A percentile compares a stretch with the other conserved stretches of the same genome.
These are phyloP conservation scores for Hortaea sp. DNA, from an alignment of 2,329 filamentous ascomycete species.

Conservation along the genomic window DNA sequence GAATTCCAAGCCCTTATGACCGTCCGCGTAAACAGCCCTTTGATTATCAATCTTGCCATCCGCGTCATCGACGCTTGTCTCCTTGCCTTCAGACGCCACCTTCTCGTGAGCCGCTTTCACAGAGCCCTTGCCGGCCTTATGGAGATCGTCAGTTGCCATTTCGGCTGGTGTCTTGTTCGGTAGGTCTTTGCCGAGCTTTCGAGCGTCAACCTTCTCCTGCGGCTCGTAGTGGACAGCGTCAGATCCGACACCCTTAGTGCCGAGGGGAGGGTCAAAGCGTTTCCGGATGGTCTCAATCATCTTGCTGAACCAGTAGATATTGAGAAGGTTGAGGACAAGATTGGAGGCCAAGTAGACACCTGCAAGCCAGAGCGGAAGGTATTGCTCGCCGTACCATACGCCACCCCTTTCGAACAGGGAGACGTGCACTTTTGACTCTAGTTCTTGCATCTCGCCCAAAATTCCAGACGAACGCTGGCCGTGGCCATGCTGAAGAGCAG, in stretches of 20 bases:
- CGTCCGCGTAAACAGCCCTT: slow-evolving; percentile 16
- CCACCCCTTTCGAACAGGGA: slow-evolving; percentile 12
- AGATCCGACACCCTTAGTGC: slow-evolving; percentile 28
- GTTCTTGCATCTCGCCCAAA: slow-evolving; percentile 2
- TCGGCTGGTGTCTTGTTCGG: neutral
- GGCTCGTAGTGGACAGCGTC: slow-evolving; percentile 17
- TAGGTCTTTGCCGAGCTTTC: neutral
- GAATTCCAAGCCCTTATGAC: slow-evolving; percentile 17
- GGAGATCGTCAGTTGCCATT: neutral
- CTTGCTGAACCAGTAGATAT: slow-evolving; percentile 79
- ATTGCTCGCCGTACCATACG: slow-evolving; percentile 8
- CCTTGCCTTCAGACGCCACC: slow-evolving; percentile 13
- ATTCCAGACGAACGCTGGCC: slow-evolving; percentile 6
- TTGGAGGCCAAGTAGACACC: slow-evolving; percentile 60
- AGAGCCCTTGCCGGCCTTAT: slow-evolving; percentile 9
- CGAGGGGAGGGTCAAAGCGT: slow-evolving; percentile 55
- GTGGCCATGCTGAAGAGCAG: slow-evolving; percentile 12
- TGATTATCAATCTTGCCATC: slow-evolving; percentile 3
- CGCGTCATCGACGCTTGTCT: slow-evolving; percentile 3
- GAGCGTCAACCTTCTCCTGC: slow-evolving; percentile 6
- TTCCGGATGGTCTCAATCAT: slow-evolving; percentile 74
- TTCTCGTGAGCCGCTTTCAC: slow-evolving; percentile 16
- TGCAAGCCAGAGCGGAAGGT: slow-evolving; percentile 60
- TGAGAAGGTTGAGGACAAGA: slow-evolving; percentile 61
- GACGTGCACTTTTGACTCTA: slow-evolving; percentile 12